A percentile compares a stretch with the other conserved stretches of the same genome.
These are phyloP conservation scores for Pyricularia pennisetigena DNA, from an alignment of 2,329 filamentous ascomycete species.

Conservation along the genomic window DNA sequence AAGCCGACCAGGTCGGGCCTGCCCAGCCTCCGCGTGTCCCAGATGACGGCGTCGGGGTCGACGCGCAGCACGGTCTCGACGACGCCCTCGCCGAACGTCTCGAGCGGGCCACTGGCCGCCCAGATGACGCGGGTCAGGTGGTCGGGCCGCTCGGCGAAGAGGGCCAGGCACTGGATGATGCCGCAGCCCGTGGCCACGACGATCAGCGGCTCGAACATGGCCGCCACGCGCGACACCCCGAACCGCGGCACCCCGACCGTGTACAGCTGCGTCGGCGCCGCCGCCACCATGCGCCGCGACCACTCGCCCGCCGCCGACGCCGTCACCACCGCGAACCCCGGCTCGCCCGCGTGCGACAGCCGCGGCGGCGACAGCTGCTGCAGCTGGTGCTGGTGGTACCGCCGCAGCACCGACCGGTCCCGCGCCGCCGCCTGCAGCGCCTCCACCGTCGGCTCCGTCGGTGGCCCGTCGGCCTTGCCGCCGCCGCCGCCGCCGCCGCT, in stretches of 20 bases:
- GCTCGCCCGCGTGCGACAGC: conserved; percentile 24
- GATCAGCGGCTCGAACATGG: conserved; percentile 45
- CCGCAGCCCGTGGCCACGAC: conserved; percentile 55
- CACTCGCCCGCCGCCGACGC: conserved; percentile 57
- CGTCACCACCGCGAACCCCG: conserved; percentile 50
- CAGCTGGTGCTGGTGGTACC: conserved; percentile 2
- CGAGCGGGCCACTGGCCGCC: conserved; percentile 21
- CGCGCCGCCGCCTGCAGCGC: conserved; percentile 7
- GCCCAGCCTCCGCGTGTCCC: conserved; percentile 9
- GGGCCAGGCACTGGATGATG: conserved; percentile 50
- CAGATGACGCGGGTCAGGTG: conserved; percentile 22
- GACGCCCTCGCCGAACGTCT: conserved; percentile 25
- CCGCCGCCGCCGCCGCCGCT: not conserved
- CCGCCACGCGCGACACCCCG: conserved; percentile 47
- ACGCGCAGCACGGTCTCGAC: conserved; percentile 10
- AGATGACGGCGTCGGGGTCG: conserved; percentile 10
- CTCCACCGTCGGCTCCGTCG: not conserved
- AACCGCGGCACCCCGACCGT: conserved; percentile 48
- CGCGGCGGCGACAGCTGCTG: conserved; percentile 1
- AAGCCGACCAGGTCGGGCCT: conserved; percentile 10
- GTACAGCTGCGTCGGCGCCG: conserved; percentile 45
- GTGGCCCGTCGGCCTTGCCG: not conserved
- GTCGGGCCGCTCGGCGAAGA: conserved; percentile 37
- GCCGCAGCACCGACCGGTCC: not conserved
- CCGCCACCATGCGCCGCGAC: conserved; percentile 44